Conservation (phyloP, 192 early-diverging fungal genomes). For the Mortierella antarctica region DNA sequence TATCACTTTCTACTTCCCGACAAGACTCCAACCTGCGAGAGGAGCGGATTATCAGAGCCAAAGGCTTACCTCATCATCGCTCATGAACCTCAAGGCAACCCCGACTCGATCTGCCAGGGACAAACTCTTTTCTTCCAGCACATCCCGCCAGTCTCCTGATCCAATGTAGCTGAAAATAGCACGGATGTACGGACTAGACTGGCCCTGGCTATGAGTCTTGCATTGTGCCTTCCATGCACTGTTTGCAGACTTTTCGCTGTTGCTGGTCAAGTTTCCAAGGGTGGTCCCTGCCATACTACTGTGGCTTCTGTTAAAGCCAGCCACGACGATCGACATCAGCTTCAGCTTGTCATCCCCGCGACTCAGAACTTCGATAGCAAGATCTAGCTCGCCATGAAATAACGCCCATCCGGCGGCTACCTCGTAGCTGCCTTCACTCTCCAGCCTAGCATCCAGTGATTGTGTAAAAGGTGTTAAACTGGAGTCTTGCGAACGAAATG, state of each 20-base stretch:
- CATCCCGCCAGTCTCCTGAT: slow-evolving; percentile 82
- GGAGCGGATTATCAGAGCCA: background rate
- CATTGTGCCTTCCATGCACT: slow-evolving; percentile 72
- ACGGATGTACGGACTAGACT: slow-evolving; percentile 81
- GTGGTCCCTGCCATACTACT: slow-evolving; percentile 21
- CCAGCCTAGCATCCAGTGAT: slow-evolving; percentile 62
- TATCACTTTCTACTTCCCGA: no score
- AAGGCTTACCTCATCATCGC: slow-evolving; percentile 74
- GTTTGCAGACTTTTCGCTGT: slow-evolving; percentile 38
- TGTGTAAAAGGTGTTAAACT: background rate
- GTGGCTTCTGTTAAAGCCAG: slow-evolving; percentile 58
- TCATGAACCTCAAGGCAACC: slow-evolving; percentile 86
- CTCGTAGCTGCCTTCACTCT: slow-evolving; percentile 75
- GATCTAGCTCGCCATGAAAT: slow-evolving; percentile 81
- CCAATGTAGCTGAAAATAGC: slow-evolving; percentile 92
- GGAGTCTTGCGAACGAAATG: background rate
- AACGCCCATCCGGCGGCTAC: slow-evolving; percentile 90
- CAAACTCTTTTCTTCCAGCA: slow-evolving; percentile 77
- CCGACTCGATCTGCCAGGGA: slow-evolving; percentile 83
- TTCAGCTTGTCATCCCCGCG: slow-evolving; percentile 76
- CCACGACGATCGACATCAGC: slow-evolving; percentile 83
- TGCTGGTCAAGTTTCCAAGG: slow-evolving; percentile 55
- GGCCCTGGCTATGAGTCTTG: slow-evolving; percentile 63
- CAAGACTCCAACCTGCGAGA: background rate
- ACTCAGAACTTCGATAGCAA: slow-evolving; percentile 78